A percentile compares a stretch with the other conserved stretches of the same genome.
Conservation (phyloP, 305 asterid species). For the Fraxinus paxiana region DNA sequence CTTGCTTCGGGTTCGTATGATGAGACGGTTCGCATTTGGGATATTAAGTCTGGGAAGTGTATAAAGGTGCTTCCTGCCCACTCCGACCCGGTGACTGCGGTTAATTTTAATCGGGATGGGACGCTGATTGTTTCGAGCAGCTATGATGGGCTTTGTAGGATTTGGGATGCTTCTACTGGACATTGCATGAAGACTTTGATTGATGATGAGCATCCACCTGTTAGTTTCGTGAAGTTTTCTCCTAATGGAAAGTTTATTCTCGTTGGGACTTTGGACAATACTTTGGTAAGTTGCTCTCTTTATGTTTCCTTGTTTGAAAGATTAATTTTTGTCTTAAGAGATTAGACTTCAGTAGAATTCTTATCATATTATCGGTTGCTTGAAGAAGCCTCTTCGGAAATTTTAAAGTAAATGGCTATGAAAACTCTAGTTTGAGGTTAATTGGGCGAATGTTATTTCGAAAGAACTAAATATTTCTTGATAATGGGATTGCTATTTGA, state of each 20-base stretch:
- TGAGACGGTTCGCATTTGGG: slow-evolving; percentile 95
- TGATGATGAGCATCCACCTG: slow-evolving; percentile 95
- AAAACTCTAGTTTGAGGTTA: not conserved
- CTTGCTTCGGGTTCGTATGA: slow-evolving; percentile 85
- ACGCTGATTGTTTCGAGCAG: slow-evolving; percentile 77
- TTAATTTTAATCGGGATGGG: slow-evolving; percentile 76
- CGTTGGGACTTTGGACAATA: slow-evolving; percentile 82
- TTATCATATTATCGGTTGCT: not conserved
- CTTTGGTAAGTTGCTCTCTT: slow-evolving; percentile 55
- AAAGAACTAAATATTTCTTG: not conserved
- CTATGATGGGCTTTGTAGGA: slow-evolving; percentile 92
- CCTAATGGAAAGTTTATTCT: slow-evolving; percentile 90
- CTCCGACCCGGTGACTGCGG: slow-evolving; percentile 92
- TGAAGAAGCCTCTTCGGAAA: not conserved
- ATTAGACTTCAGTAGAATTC: not conserved
- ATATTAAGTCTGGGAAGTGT: slow-evolving; percentile 89
- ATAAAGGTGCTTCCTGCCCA: slow-evolving; percentile 91
- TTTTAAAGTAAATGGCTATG: not conserved
- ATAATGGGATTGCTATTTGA: not conserved
- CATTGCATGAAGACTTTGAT: slow-evolving; percentile 90
- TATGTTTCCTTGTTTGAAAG: not conserved
- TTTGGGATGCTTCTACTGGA: slow-evolving; percentile 96
- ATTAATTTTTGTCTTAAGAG: not conserved
- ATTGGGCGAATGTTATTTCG: not conserved
- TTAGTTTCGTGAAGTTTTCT: slow-evolving; percentile 88